Base-by-base conservation (phyloP, 345 rosid genomes). In the Nasturtium officinale region DNA sequence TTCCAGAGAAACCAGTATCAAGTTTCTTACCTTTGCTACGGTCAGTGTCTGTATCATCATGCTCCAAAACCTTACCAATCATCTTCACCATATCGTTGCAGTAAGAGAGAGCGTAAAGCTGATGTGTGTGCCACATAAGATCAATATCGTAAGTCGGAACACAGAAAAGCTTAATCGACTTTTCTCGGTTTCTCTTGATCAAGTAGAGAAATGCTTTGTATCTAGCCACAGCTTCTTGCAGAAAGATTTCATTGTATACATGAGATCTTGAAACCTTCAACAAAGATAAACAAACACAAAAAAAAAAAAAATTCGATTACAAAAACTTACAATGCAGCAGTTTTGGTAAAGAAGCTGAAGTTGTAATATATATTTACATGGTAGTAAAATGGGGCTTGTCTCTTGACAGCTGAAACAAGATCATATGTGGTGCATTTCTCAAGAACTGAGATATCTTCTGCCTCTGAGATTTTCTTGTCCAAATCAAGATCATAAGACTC, bases 91-190 rank as follows among this genome's bases (percentile, higher is more conserved):
- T 35, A 74, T 96, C 92, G 15, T 84, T 85, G 73, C 86, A 81
- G 84, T 96, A 96, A 59, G 89, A 77, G 80, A 78, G 71, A 43
- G 98, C 90, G 60, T 96, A 91, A 79, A 92, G 79, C 80, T 96
- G 99, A 74, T 96, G 99, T 26, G 98, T 87, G 69, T 96, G 99
- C 99, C 99, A 96, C n/a, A 96, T 89, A 58, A 95, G 97, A 80
- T 95, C 98, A 62, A 95, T 67, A 80, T 95, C 99, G 62, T 95
- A 95, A 61, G 99, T 95, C 20, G 99, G 99, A 58, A 95, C 99
- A 73, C 92, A 87, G 74, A 96, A 92, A 51, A 81, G 78, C 30
- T 63, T 89, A 11, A 86, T 40, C 5, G 96, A 89, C n/a, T 48
- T 85, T 79, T 96, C 92, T 77, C 60, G 13, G 84, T 90, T 96